phyloP scores from a whole-genome alignment of 2,329 filamentous ascomycete species.

The Sporothrix euskadiensis region DNA sequence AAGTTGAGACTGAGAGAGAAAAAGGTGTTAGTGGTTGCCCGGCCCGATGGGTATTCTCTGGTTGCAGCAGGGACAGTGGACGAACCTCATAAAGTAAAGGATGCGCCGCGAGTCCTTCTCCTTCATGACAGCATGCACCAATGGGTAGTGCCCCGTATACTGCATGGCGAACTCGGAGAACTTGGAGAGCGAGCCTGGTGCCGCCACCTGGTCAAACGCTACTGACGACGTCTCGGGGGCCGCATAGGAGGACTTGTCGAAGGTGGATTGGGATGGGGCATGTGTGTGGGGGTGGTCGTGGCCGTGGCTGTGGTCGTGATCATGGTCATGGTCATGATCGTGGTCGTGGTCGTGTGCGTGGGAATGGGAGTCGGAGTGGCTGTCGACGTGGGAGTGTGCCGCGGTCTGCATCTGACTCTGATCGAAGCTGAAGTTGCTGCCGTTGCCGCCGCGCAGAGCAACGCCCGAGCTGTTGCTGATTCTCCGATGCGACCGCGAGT shows the following conservation, averaged over 20 bases:
- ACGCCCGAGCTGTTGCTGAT: conserved; percentile 35
- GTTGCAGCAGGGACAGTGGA: conserved; percentile 18
- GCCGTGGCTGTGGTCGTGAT: conserved; percentile 37
- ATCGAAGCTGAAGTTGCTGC: conserved; percentile 35
- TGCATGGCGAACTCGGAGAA: conserved; percentile 74
- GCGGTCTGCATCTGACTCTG: neutral
- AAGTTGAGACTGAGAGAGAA: conserved; percentile 73
- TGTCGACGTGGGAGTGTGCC: conserved; percentile 10
- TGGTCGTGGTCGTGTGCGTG: conserved; percentile 21
- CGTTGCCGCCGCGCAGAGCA: conserved; percentile 35
- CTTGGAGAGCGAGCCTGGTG: conserved; percentile 58
- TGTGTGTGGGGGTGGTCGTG: conserved; percentile 37
- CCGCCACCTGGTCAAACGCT: conserved; percentile 38
- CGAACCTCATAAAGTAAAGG: conserved; percentile 93
- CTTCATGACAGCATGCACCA: conserved; percentile 80
- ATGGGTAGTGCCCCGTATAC: conserved; percentile 68
- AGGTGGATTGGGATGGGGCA: conserved; percentile 34
- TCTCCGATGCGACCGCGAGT: conserved; percentile 26
- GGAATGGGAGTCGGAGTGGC: conserved; percentile 32
- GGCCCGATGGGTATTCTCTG: neutral
- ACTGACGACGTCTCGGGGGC: conserved; percentile 36
- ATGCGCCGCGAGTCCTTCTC: conserved; percentile 94
- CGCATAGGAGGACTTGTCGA: conserved; percentile 39
- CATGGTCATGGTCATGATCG: conserved; percentile 30
- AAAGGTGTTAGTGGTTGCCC: neutral